Base-by-base conservation (phyloP, 192 early-diverging fungal species). In the Backusella westeae region DNA sequence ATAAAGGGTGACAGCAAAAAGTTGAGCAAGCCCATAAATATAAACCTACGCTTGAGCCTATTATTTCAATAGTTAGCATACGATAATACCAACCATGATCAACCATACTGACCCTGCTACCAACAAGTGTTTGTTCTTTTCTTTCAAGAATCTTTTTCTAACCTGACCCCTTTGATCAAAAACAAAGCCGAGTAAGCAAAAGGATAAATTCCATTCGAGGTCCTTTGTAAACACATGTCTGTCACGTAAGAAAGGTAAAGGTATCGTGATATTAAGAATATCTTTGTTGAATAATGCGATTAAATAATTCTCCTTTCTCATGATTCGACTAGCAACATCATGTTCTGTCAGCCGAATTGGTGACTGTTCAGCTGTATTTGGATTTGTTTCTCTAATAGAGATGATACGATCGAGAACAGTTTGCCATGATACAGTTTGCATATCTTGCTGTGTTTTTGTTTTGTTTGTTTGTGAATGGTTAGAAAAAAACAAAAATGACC, bases 261-360 rank as follows among this genome's bases (percentile, higher is more conserved):
- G 95, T 4, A 96, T 83, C 4, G 88, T 84, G 15, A 97, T 84
- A 78, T 98, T 88, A 14, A 99, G 83, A 35, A 97, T 68, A 34
- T 97, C 96, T 78, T 95, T 96, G 86, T 97, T 96, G 82, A 98
- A 96, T 69, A 99, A 79, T 23, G 95, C 96, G 72, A 98, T 93
- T 86, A 96, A 85, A 82, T 98, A 99, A 86, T 99, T 99, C 46
- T 99, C 98, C 53, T 93, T 92, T 19, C 98, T 91, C 93, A 98
- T 92, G 76, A 99, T 99, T 19, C 97, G 92, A 83, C 95, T 97
- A 44, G 95, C 90, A 67, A 99, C 94, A 56, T 85, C 89, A 72
- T 90, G 91, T 36, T 85, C 91, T 72, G 91, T 90, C 53, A 93
- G 82, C 4, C 88, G 88, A 49, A 90, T 84, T 7, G 83, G 75